phyloP scores from a whole-genome alignment of 345 rosid genomes.

The Salix brachista region DNA sequence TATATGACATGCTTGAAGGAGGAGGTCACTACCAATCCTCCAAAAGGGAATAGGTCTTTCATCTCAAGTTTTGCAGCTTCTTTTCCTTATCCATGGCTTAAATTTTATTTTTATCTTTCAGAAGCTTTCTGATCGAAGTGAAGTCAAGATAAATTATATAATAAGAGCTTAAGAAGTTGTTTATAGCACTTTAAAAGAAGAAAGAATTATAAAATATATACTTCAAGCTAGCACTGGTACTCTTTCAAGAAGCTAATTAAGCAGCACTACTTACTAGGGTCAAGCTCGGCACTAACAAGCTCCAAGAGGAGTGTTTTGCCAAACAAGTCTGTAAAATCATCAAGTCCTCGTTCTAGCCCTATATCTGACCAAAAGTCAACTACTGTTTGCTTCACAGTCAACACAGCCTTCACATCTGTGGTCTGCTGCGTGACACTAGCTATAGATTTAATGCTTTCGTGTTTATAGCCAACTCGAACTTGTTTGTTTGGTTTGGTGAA shows the following conservation, averaged over 20 bases:
- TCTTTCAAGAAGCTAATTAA: not conserved
- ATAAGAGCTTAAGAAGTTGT: not conserved
- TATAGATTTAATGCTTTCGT: conserved; percentile 14
- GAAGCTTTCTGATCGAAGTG: too few relatives aligned
- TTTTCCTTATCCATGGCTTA: too few relatives aligned
- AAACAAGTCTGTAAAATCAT: conserved; percentile 39
- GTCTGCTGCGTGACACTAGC: not conserved
- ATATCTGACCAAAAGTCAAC: conserved; percentile 24
- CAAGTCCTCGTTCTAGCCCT: conserved; percentile 26
- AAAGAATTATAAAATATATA: too few relatives aligned
- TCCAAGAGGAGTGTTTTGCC: conserved; percentile 50
- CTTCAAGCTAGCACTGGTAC: not conserved
- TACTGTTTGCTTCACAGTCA: conserved; percentile 31
- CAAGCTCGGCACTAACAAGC: conserved; percentile 55
- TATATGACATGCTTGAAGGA: too few relatives aligned
- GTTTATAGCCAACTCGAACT: conserved; percentile 3
- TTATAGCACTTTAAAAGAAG: too few relatives aligned
- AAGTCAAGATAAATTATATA: too few relatives aligned
- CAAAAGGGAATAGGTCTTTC: too few relatives aligned
- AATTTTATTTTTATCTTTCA: too few relatives aligned
- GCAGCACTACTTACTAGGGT: conserved; percentile 39
- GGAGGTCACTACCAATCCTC: too few relatives aligned
- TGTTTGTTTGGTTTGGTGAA: not conserved
- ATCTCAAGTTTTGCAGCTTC: too few relatives aligned
- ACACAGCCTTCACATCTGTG: conserved; percentile 34